These are phyloP conservation scores for Novymonas esmeraldas DNA, from an alignment of 208 protist genomes.

Conservation along the genomic window DNA sequence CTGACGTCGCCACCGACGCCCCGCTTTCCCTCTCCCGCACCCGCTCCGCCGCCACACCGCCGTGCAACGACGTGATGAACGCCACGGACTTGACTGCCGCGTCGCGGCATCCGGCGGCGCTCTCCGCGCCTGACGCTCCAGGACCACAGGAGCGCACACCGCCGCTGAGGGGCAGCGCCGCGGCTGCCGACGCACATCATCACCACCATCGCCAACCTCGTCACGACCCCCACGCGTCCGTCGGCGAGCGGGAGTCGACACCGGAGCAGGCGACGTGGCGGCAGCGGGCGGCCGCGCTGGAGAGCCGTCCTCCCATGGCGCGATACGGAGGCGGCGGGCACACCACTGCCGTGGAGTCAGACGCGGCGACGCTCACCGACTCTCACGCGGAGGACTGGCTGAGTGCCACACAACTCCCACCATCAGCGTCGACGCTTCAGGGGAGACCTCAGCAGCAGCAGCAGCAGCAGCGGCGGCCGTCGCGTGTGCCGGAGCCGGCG, in stretches of 20 bases:
- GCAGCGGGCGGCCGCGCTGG: too few relatives aligned
- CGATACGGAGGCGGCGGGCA: too few relatives aligned
- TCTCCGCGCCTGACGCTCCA: too few relatives aligned
- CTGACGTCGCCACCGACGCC: background rate
- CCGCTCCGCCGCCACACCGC: too few relatives aligned
- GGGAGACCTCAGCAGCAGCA: background rate
- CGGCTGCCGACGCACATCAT: background rate
- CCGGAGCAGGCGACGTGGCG: slow-evolving; percentile 5
- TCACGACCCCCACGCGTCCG: background rate
- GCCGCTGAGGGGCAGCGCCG: background rate
- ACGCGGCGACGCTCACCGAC: too few relatives aligned
- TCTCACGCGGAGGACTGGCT: slow-evolving; percentile 9
- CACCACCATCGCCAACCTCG: background rate
- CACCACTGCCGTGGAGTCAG: background rate
- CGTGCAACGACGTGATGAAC: too few relatives aligned
- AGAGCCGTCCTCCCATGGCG: too few relatives aligned
- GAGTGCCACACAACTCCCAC: slow-evolving; percentile 15
- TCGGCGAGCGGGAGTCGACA: slow-evolving; percentile 15
- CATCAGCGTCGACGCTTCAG: background rate
- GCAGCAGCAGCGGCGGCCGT: too few relatives aligned
- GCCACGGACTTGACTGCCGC: too few relatives aligned
- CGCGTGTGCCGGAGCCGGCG: background rate
- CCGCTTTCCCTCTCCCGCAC: background rate
- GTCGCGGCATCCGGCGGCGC: too few relatives aligned
- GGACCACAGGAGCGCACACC: too few relatives aligned